Evolutionary conservation across 805 yeast species (phyloP).

Genomic region (Ogataea dorogensis): DNA sequence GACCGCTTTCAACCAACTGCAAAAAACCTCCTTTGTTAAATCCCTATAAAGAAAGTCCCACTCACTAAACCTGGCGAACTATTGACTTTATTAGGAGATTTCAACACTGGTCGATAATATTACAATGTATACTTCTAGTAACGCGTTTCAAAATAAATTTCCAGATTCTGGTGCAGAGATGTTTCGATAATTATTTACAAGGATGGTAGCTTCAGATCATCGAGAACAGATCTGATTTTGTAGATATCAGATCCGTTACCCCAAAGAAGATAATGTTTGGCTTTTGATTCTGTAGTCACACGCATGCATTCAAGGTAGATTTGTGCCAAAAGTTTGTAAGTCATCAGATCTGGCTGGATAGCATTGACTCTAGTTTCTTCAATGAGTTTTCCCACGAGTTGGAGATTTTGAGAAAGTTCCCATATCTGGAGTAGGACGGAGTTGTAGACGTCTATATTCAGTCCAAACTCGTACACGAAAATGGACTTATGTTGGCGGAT

Average conservation of each 20-base stretch:
- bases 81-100: background rate
- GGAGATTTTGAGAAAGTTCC: conserved; percentile 29
- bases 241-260: conserved; percentile 27
- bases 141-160: conserved; percentile 9
- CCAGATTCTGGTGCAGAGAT: conserved; percentile 8
- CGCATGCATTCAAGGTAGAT: conserved; percentile 32
- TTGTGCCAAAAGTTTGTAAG: conserved; percentile 26
- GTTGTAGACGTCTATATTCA: conserved; percentile 33
- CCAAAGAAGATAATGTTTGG: conserved; percentile 32
- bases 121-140: background rate
- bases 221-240: conserved; percentile 24
- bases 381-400: conserved; percentile 22
- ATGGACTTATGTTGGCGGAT: conserved; percentile 31
- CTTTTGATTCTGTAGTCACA: conserved; percentile 18
- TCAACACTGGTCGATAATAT: background rate
- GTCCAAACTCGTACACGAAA: conserved; percentile 32
- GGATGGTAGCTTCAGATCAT: conserved; percentile 13
- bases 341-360: conserved; percentile 30
- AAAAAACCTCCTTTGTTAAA: background rate
- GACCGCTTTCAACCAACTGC: background rate
- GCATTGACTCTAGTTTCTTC: conserved; percentile 33
- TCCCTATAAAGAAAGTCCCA: background rate
- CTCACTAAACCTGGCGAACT: background rate
- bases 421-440: conserved; percentile 28
- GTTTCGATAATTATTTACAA: conserved; percentile 5